Conservation (phyloP, 2,329 filamentous ascomycete genomes). For the Pseudogymnoascus sp. region DNA sequence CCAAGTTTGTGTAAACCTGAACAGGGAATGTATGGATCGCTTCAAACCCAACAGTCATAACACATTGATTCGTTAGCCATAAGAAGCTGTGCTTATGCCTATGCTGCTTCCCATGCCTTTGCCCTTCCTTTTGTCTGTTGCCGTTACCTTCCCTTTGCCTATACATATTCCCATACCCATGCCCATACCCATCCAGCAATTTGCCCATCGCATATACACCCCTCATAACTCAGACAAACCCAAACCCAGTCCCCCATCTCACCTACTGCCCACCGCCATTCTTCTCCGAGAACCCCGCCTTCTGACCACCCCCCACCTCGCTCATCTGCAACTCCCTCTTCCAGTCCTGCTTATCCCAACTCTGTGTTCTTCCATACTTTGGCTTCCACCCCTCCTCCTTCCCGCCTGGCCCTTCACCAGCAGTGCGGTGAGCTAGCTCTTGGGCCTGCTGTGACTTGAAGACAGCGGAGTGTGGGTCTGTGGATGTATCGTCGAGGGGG, state of each 20-base stretch:
- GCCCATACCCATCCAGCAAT: background rate
- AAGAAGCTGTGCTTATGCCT: background rate
- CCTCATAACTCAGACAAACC: background rate
- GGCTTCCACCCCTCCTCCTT: background rate
- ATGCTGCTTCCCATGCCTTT: background rate
- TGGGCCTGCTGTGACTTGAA: background rate
- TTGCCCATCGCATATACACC: background rate
- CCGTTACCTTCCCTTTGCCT: too few relatives aligned
- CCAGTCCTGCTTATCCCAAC: conserved; percentile 41
- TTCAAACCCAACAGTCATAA: too few relatives aligned
- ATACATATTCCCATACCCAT: background rate
- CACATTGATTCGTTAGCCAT: background rate
- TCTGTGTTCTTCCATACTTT: conserved; percentile 23
- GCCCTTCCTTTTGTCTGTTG: too few relatives aligned
- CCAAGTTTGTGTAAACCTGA: too few relatives aligned
- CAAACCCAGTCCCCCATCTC: background rate
- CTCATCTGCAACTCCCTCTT: conserved; percentile 45
- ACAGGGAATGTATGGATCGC: too few relatives aligned
- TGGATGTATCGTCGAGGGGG: background rate
- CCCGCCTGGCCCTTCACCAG: background rate
- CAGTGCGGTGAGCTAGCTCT: background rate
- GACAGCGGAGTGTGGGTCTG: background rate
- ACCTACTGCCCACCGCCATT: background rate
- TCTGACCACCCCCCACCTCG: conserved; percentile 30
- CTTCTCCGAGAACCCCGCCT: conserved; percentile 15